Evolutionary conservation across 345 rosid genomes (phyloP), one percentile per base, ranked within the genome.

Genomic region (Arabis hirsuta): DNA sequence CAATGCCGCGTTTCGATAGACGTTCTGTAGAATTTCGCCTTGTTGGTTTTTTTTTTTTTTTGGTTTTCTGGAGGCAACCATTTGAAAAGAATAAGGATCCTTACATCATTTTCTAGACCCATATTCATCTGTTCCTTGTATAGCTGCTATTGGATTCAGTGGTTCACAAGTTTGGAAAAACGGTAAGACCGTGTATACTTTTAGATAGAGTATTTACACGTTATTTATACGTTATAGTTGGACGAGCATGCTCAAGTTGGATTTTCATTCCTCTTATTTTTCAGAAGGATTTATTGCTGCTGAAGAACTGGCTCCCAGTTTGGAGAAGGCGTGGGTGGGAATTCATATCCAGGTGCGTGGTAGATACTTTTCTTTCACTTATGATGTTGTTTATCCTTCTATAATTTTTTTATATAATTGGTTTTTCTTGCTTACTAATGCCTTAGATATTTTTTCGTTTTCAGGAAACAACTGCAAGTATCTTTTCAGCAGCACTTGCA

Each of bases 321-420:
- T 94, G 58, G 95, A 91, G 80, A 85, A 87, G 76, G 97, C 90
- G 7, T 88, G 88, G 88, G 24, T 91, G 79, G 84, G 89, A 71
- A 92, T 94, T 77, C 97, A 89, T 73, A 78, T 89, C 71, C 95
- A 91, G 90, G 97, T 89, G 78, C 45, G 26, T 51, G 19, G 8
- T 38, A 65, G n/a, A 55, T 74, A 47, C 43, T 58, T 72, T 44
- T 67, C 31, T 46, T 12, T 55, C 65, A 12, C 53, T 57, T 48
- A 24, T 46, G 29, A 6, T 43, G 53, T 32, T 73, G 45, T 38
- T 44, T 26, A 20, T 14, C 47, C 53, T 55, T 62, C 48, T 60
- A 20, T 60, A 2, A 20, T 12, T 52, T 56, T 12, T 53, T 41
- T 6, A 6, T 50, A 3, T 48, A 19, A 27, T 54, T 9, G 5